Base-by-base conservation (phyloP, 805 yeast species). In the Yamadazyma olivae region DNA sequence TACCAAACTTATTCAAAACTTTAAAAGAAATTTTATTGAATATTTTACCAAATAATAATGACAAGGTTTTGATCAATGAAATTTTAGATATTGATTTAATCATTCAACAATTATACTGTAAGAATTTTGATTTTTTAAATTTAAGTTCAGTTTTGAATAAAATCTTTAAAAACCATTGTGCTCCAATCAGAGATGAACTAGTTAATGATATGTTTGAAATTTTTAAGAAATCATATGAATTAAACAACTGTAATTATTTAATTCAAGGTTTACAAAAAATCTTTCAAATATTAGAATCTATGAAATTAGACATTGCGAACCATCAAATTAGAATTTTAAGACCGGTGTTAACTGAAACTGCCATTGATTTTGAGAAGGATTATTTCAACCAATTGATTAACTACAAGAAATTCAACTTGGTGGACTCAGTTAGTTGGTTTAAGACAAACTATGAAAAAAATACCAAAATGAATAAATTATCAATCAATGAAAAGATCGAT, bases 291-390 rank as follows among this genome's bases (percentile, higher is more conserved):
- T 67, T 91, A 44, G 97, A 90, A 58, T 91, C 95, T 8, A 89
- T 90, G 95, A 91, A 90, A 57, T 69, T 90, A 43, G 97, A 91
- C 53, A 93, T 89, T 38, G 96, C 97, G 12, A 90, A 90, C 61
- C 96, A 90, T 55, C 96, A 90, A 61, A 86, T 91, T 36, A 73
- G 95, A 46, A 78, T 87, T 15, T 66, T 89, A 36, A 73, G 96
- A 51, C 95, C 96, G 2, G 82, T 83, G 2, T 68, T 91, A 32
- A 77, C 88, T 39, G 89, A 87, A 50, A 85, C 93, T 23, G 93
- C 96, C 2, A 83, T 84, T 9, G 90, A 84, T 41, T 86, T 90
- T 52, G 98, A 90, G 62, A 80, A 80, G 50, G 95, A 86, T 56
- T 88, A 88, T 61, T 86, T 83, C 55, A 65, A 64, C 36, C 76